Evolutionary conservation across 305 asterid genomes (phyloP).

Genomic region (Plantago rigida): DNA sequence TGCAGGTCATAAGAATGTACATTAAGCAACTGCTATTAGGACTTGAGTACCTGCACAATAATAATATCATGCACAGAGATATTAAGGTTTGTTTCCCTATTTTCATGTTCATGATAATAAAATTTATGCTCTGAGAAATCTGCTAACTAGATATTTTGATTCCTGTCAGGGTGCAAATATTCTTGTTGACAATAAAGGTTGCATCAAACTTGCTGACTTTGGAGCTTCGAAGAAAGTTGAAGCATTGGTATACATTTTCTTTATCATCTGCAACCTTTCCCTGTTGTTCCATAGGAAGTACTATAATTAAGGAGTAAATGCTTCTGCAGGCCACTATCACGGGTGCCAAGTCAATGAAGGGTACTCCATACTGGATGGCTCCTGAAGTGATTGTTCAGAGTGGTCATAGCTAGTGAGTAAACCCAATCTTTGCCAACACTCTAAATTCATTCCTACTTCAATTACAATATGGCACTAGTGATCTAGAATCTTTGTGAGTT

Average conservation of each 20-base stretch:
- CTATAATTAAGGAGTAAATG: conserved; percentile 21
- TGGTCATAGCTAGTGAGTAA: conserved; percentile 93
- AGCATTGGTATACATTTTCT: conserved; percentile 57
- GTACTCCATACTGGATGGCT: conserved; percentile 99
- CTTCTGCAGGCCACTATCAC: conserved; percentile 82
- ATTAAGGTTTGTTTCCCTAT: conserved; percentile 48
- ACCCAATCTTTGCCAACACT: background rate
- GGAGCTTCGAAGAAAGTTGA: conserved; percentile 99
- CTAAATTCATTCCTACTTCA: background rate
- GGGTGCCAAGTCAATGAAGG: conserved; percentile 98
- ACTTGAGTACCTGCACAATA: conserved; percentile 80
- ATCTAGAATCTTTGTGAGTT: background rate
- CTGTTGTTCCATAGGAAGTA: conserved; percentile 18
- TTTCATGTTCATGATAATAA: conserved; percentile 8
- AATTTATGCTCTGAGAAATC: conserved; percentile 15
- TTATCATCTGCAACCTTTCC: background rate
- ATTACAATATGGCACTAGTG: background rate
- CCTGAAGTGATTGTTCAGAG: conserved; percentile 98
- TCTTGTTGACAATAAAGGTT: conserved; percentile 86
- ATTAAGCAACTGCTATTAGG: conserved; percentile 83
- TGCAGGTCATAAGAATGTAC: conserved; percentile 88
- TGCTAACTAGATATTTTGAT: conserved; percentile 17
- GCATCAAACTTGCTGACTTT: conserved; percentile 97
- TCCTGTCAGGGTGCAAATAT: conserved; percentile 79
- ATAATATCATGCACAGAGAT: conserved; percentile 94